phyloP scores from a whole-genome alignment of 2,329 filamentous ascomycete genomes.

The Sphaerulina vaccinii region DNA sequence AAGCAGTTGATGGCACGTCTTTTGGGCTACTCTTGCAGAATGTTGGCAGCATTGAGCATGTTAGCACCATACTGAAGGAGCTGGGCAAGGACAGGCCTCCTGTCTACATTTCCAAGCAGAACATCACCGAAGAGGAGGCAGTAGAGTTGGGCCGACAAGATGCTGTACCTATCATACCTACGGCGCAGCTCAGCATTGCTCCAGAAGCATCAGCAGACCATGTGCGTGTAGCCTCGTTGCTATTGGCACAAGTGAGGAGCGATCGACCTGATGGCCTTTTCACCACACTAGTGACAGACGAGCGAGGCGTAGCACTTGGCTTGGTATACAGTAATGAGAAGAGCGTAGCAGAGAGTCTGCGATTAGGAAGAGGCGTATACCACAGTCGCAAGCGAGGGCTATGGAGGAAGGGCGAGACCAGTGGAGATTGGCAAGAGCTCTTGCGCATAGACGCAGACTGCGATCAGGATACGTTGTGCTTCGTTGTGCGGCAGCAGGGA shows the following conservation, averaged over 20 bases:
- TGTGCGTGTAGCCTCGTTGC: conserved; percentile 67
- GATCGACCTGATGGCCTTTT: conserved; percentile 82
- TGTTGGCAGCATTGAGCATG: conserved; percentile 40
- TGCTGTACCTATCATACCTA: conserved; percentile 71
- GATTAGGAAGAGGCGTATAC: conserved; percentile 82
- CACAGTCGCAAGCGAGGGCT: conserved; percentile 92
- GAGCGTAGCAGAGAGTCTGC: conserved; percentile 82
- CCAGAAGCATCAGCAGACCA: conserved; percentile 56
- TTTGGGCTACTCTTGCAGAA: conserved; percentile 48
- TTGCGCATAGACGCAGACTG: conserved; percentile 84
- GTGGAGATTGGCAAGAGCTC: conserved; percentile 88
- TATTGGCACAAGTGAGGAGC: conserved; percentile 73
- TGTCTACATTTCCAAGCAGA: conserved; percentile 52
- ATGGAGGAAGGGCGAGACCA: conserved; percentile 95
- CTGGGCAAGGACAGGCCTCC: conserved; percentile 50
- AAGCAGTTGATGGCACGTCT: conserved; percentile 45
- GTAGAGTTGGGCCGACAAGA: conserved; percentile 45
- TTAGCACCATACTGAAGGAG: conserved; percentile 50
- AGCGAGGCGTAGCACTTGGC: conserved; percentile 78
- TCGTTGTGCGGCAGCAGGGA: conserved; percentile 85
- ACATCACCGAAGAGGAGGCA: conserved; percentile 42
- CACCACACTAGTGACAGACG: conserved; percentile 87
- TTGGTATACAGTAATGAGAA: conserved; percentile 92
- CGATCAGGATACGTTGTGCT: conserved; percentile 87
- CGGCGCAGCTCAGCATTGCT: conserved; percentile 66